Base-by-base conservation (phyloP, 2,329 filamentous ascomycete species). In the Diaporthe velutina region DNA sequence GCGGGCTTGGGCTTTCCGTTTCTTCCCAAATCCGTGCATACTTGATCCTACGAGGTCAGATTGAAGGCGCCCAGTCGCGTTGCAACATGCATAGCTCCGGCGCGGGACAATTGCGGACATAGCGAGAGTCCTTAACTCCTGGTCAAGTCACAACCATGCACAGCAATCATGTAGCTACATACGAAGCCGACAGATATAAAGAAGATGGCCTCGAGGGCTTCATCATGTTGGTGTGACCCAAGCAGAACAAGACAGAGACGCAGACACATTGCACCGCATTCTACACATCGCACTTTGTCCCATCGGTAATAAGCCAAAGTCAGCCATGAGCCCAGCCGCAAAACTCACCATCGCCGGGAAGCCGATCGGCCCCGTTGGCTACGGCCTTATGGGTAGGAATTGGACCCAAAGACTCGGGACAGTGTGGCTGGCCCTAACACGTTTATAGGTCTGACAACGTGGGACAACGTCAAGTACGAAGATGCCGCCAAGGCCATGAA, bases 331-430 rank as follows among this genome's bases (percentile, higher is more conserved):
- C 7, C 55, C 19, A 38, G 48, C n/a, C 10, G 40, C n/a, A 3
- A 50, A 58, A 15, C 61, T 33, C 57, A 74, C 66, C 35, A 71
- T 75, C 57, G 33, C 58, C 28, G 73, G 75, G 4, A 67, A 72
- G 73, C 30, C 42, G 17, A 50, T 75, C n/a, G 70, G 61, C 19
- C 48, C 33, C 30, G 70, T 72, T 61, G 78, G 79, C 15, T 75
- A 79, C 42, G 81, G 82, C 40, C 79, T 81, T 1, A 85, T 86
- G 28, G 82, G 84, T 73, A 87, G 85, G 77, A 84, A 9, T 17
- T 28, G 15, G 30, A 15, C 5, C n/a, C 7, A 30, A 28, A n/a
- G 57, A 30, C 33, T 52, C 22, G n/a, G 22, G 15, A 22, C 48
- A 12, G 12, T 3, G 17, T 19, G 15, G 33, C 8, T 55, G 33